Percentiles rank a stretch among this genome's conserved stretches.
Evolutionary conservation across 1,139 yeast species (phyloP).

Genomic region (Nadsonia commutata): DNA sequence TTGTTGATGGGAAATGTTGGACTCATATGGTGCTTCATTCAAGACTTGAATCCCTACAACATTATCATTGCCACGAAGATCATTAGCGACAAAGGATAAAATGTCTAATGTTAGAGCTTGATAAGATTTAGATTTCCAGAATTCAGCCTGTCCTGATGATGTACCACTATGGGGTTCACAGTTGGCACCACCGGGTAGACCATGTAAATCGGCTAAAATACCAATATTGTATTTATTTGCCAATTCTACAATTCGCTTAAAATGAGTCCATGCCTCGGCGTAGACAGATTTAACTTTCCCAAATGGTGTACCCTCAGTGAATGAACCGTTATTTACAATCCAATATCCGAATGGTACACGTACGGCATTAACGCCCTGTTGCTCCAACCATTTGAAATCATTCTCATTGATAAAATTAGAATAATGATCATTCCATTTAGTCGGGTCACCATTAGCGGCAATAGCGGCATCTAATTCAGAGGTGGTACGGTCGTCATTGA

Average conservation of each 20-base stretch:
- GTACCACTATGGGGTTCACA: conserved; percentile 75
- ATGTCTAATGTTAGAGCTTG: conserved; percentile 36
- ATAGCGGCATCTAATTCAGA: conserved; percentile 68
- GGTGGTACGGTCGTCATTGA: conserved; percentile 35
- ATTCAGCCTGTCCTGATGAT: conserved; percentile 38
- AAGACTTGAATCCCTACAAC: conserved; percentile 72
- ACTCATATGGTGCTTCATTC: conserved; percentile 63
- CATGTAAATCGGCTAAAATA: conserved; percentile 75
- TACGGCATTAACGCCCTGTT: conserved; percentile 56
- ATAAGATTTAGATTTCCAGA: conserved; percentile 37
- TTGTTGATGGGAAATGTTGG: conserved; percentile 28
- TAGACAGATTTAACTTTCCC: conserved; percentile 42
- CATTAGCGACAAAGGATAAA: conserved; percentile 47
- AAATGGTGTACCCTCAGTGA: conserved; percentile 48
- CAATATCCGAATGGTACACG: conserved; percentile 88
- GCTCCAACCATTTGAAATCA: conserved; percentile 68
- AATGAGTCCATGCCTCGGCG: conserved; percentile 37
- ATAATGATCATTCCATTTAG: conserved; percentile 58
- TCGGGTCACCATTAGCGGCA: conserved; percentile 38
- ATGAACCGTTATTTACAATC: conserved; percentile 56
- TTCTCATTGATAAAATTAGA: conserved; percentile 41
- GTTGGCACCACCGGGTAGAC: conserved; percentile 87
- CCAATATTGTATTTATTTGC: conserved; percentile 50
- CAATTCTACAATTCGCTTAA: conserved; percentile 38
- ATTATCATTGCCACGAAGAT: conserved; percentile 44